phyloP scores from a whole-genome alignment of 179 eudicot species.

The Dionaea muscipula region DNA sequence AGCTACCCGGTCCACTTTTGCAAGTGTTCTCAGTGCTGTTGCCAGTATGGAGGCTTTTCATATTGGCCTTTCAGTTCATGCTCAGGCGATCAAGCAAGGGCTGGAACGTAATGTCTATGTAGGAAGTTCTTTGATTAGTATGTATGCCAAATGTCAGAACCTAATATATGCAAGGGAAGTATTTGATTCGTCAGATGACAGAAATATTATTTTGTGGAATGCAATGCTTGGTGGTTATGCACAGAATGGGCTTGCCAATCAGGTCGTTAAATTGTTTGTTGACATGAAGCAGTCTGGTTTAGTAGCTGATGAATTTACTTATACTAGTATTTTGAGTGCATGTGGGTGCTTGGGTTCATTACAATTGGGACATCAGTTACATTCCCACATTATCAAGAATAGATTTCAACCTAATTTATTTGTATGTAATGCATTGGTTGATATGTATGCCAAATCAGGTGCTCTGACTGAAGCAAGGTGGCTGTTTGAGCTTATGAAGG shows the following conservation, averaged over 20 bases:
- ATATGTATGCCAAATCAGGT: slow-evolving; percentile 82
- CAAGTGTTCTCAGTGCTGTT: slow-evolving; percentile 71
- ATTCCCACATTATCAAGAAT: slow-evolving; percentile 52
- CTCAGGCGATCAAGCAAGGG: slow-evolving; percentile 60
- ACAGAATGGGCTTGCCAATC: slow-evolving; percentile 53
- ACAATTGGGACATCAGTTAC: slow-evolving; percentile 56
- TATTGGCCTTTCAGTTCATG: slow-evolving; percentile 62
- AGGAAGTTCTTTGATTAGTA: slow-evolving; percentile 70
- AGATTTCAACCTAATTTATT: slow-evolving; percentile 45
- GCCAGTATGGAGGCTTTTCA: slow-evolving; percentile 43
- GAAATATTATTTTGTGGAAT: slow-evolving; percentile 67
- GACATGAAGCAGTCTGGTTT: slow-evolving; percentile 42
- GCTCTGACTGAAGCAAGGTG: slow-evolving; percentile 44
- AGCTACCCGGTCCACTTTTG: slow-evolving; percentile 66
- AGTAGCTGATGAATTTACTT: slow-evolving; percentile 63
- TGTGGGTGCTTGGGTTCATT: slow-evolving; percentile 49
- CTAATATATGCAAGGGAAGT: slow-evolving; percentile 42
- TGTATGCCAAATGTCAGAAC: slow-evolving; percentile 73
- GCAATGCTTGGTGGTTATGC: slow-evolving; percentile 79
- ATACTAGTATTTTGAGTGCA: slow-evolving; percentile 76
- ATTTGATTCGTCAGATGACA: slow-evolving; percentile 44
- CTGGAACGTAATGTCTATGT: slow-evolving; percentile 66
- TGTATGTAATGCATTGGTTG: slow-evolving; percentile 72
- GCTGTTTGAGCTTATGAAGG: slow-evolving; percentile 39
- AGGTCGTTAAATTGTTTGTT: slow-evolving; percentile 46